A percentile compares a stretch with the other conserved stretches of the same genome.
These are phyloP conservation scores for Alternaria panax DNA, from an alignment of 2,329 filamentous ascomycete genomes.

Conservation along the genomic window DNA sequence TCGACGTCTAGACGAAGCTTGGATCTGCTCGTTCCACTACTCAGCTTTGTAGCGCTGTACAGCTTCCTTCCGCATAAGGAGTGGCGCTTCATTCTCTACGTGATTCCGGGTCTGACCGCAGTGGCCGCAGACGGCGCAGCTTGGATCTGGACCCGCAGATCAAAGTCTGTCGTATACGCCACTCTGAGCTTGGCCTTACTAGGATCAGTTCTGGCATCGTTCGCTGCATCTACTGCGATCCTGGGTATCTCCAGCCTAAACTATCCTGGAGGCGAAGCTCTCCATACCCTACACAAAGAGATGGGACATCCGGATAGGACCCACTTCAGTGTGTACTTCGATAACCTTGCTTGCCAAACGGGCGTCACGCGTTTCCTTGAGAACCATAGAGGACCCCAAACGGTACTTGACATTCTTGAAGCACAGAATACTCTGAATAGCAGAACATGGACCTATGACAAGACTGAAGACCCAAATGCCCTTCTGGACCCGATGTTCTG, in stretches of 20 bases:
- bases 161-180: conserved; percentile 66
- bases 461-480: conserved; percentile 60
- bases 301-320: conserved; percentile 19
- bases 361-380: conserved; percentile 67
- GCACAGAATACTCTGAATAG: conserved; percentile 25
- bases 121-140: conserved; percentile 76
- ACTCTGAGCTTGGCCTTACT: conserved; percentile 64
- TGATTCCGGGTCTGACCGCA: conserved; percentile 80
- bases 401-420: conserved; percentile 36
- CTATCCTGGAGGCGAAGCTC: conserved; percentile 88
- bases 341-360: conserved; percentile 69
- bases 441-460: conserved; percentile 64
- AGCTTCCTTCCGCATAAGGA: conserved; percentile 95
- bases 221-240: conserved; percentile 69
- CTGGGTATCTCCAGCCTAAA: conserved; percentile 85
- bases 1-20: conserved; percentile 54
- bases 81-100: conserved; percentile 92
- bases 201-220: conserved; percentile 66
- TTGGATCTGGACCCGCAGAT: conserved; percentile 66
- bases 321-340: conserved; percentile 58
- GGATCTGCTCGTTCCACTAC: conserved; percentile 67
- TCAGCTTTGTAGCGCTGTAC: conserved; percentile 80
- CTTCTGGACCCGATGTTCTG: conserved; percentile 63
- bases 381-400: conserved; percentile 38
- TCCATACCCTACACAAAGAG: conserved; percentile 57